These are phyloP conservation scores for Beta macrorhiza DNA, from an alignment of 179 eudicot species.

Conservation along the genomic window DNA sequence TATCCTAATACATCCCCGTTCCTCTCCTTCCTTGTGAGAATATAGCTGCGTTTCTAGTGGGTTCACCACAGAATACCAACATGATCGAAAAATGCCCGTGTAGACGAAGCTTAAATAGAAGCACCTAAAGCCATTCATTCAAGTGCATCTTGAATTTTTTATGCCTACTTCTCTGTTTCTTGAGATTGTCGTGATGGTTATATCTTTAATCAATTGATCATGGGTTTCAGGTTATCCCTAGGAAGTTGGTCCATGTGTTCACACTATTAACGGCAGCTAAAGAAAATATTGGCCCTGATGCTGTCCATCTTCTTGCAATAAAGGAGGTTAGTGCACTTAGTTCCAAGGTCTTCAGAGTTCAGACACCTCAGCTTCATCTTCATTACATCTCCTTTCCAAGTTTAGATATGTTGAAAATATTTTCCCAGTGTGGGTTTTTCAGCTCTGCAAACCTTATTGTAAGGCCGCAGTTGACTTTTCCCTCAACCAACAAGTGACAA, in stretches of 20 bases:
- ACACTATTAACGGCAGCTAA: constrained; percentile 82
- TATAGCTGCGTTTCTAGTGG: no score
- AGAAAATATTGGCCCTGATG: constrained; percentile 91
- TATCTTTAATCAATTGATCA: constrained; percentile 13
- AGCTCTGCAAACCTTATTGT: not conserved
- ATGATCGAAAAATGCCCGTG: not conserved
- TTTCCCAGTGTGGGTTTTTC: not conserved
- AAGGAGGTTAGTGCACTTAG: constrained; percentile 64
- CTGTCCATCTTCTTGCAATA: constrained; percentile 93
- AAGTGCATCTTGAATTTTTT: not conserved
- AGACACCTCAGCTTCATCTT: not conserved
- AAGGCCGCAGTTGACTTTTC: no score
- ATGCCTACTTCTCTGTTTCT: not conserved
- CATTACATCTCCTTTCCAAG: not conserved
- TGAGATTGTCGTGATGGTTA: not conserved
- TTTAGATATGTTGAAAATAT: no score
- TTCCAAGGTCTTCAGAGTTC: not conserved
- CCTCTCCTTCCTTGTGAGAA: no score
- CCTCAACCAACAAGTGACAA: no score
- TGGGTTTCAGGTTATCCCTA: constrained; percentile 70
- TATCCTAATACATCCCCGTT: no score
- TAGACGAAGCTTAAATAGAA: not conserved
- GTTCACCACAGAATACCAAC: not conserved
- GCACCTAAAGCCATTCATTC: not conserved
- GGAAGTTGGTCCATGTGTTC: constrained; percentile 75